A percentile compares a stretch with the other conserved stretches of the same genome.
phyloP scores from a whole-genome alignment of 169 alveolate species.

The Theileria parva region DNA sequence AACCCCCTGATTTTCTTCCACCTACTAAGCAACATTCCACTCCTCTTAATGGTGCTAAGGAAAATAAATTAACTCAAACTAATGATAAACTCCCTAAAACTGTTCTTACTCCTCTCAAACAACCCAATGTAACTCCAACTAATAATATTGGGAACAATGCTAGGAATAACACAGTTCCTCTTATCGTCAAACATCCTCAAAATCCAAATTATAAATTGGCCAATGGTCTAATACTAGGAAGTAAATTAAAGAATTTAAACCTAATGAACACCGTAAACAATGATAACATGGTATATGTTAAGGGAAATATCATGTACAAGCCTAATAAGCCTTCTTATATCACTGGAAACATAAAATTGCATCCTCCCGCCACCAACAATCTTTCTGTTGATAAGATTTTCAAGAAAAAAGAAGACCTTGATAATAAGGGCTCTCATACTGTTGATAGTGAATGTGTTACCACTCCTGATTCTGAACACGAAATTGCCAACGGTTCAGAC shows the following conservation, averaged over 20 bases:
- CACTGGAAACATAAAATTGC: neutral
- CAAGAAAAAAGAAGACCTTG: slow-evolving; percentile 9
- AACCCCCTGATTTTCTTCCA: neutral
- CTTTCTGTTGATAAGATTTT: neutral
- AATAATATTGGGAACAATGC: neutral
- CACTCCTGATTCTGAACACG: neutral
- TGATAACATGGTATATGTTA: neutral
- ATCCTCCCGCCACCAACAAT: neutral
- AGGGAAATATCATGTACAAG: neutral
- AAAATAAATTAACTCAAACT: neutral
- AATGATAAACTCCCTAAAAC: neutral
- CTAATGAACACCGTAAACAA: neutral
- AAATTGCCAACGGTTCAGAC: neutral
- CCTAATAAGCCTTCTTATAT: slow-evolving; percentile 4
- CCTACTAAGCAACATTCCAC: neutral
- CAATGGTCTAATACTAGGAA: neutral
- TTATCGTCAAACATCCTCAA: neutral
- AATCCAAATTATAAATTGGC: neutral
- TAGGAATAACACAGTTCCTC: neutral
- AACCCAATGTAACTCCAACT: neutral
- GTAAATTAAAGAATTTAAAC: neutral
- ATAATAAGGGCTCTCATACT: neutral
- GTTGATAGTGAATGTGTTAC: neutral
- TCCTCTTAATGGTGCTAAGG: neutral
- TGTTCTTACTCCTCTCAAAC: neutral